Evolutionary conservation across 2,329 filamentous ascomycete species (phyloP), one percentile per base, ranked within the genome.

Genomic region (Escovopsis weberi): DNA sequence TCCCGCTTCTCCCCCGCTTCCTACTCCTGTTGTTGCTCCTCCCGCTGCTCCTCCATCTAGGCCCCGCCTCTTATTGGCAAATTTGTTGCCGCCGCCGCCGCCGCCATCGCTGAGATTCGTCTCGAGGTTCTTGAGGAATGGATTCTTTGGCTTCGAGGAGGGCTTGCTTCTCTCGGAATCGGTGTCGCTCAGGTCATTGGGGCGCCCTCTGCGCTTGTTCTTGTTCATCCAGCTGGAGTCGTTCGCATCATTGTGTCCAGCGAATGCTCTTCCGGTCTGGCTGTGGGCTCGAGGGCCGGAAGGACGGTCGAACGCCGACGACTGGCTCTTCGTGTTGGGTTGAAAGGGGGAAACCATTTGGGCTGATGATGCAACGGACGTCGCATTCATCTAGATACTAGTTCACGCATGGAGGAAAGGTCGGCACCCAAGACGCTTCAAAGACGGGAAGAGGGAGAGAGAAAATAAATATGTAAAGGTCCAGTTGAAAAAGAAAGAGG

Each of bases 301-400:
- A 18, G 59, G 59, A 47, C 61, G n/a, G 45, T 61, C 64, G 45
- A 52, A 51, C 44, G 53, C 55, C 45, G 58, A 52, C 53, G 60
- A 54, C 49, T 55, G 51, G 50, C 52, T 55, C 49, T 55, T 52
- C 56, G 59, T 56, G 51, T 58, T 53, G 50, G 59, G 57, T 49
- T 56, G 53, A 45, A 62, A 56, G 43, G 58, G 49, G 45, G 61
- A 59, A 55, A 60, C 59, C 61, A 64, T 64, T 52, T 57, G 54
- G 52, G 49, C 56, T 51, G 60, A 61, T 58, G 60, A 60, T 60
- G 61, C 62, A 62, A 62, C 60, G 46, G 47, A 48, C 51, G 60
- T 63, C 59, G 60, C 62, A 59, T 53, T 58, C 60, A 63, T 55
- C 59, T 51, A 51, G 44, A 47, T 43, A 48, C 46, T 54, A 47